These are phyloP conservation scores for Lichtheimia ramosa DNA, from an alignment of 371 early-diverging fungal genomes.

Conservation along the genomic window DNA sequence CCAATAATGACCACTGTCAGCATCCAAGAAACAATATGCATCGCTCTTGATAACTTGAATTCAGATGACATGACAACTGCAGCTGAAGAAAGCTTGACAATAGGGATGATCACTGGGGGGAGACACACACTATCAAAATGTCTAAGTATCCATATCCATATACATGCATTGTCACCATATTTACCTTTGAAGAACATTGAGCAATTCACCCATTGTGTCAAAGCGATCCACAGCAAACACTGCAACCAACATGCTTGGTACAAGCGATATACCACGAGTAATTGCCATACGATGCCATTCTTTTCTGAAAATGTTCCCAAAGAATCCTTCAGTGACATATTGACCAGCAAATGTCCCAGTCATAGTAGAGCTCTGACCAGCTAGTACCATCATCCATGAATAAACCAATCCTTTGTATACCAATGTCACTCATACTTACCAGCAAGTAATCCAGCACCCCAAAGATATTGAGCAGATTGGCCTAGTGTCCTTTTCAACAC, in stretches of 20 bases:
- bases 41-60: constrained; percentile 37
- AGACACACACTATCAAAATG: constrained; percentile 53
- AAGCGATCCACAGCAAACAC: constrained; percentile 61
- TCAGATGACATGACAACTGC: constrained; percentile 46
- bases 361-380: constrained; percentile 77
- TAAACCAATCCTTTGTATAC: not conserved
- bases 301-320: constrained; percentile 58
- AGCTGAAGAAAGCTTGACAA: constrained; percentile 61
- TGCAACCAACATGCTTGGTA: constrained; percentile 70
- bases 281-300: constrained; percentile 72
- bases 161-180: no score
- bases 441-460: constrained; percentile 69
- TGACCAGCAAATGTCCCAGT: constrained; percentile 79
- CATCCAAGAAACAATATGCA: constrained; percentile 30
- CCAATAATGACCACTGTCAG: constrained; percentile 53
- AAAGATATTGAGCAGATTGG: constrained; percentile 57
- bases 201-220: constrained; percentile 67
- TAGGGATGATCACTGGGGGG: constrained; percentile 71
- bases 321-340: constrained; percentile 72
- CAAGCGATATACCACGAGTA: constrained; percentile 65
- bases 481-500: constrained; percentile 60
- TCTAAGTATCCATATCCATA: no score
- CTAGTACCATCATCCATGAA: constrained; percentile 10
- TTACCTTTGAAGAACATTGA: constrained; percentile 54
- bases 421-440: constrained; percentile 3